Evolutionary conservation across 495 filamentous ascomycete genomes (phyloP).

Genomic region (Wilcoxina mikolae): DNA sequence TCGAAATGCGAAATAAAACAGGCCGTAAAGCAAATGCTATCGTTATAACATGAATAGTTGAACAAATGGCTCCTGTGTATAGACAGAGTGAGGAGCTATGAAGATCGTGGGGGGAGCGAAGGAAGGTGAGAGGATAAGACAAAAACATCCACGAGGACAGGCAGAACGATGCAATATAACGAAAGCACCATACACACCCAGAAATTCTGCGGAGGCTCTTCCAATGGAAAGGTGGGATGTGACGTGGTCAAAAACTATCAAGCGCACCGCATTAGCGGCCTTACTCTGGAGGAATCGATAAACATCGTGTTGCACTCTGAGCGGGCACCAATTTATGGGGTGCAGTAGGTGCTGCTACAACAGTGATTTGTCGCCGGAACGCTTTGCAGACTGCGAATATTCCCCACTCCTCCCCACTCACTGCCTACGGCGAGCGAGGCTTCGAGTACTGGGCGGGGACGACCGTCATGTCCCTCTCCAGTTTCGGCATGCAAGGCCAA

Average conservation of each 20-base stretch:
- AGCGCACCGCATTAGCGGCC: conserved; percentile 7
- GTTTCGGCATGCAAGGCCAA: not conserved
- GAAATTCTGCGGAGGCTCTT: not conserved
- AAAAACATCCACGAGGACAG: not conserved
- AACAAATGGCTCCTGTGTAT: not conserved
- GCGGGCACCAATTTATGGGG: conserved; percentile 1
- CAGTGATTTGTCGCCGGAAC: no score
- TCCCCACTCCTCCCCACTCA: no score
- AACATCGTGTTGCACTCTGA: conserved; percentile 6
- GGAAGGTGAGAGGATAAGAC: not conserved
- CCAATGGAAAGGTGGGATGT: conserved; percentile 5
- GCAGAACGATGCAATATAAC: not conserved
- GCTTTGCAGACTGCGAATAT: no score
- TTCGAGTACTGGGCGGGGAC: no score
- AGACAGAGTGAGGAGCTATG: not conserved
- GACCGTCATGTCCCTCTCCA: no score
- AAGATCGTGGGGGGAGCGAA: not conserved
- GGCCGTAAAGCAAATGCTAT: not conserved
- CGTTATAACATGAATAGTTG: not conserved
- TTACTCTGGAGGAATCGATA: conserved; percentile 2
- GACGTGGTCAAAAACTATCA: conserved; percentile 8
- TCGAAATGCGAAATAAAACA: not conserved
- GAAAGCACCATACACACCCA: no score
- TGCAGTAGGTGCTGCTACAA: not conserved
- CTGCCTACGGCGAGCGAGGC: no score